Conservation (phyloP, 2,329 filamentous ascomycete species). For the Scedosporium apiospermum region DNA sequence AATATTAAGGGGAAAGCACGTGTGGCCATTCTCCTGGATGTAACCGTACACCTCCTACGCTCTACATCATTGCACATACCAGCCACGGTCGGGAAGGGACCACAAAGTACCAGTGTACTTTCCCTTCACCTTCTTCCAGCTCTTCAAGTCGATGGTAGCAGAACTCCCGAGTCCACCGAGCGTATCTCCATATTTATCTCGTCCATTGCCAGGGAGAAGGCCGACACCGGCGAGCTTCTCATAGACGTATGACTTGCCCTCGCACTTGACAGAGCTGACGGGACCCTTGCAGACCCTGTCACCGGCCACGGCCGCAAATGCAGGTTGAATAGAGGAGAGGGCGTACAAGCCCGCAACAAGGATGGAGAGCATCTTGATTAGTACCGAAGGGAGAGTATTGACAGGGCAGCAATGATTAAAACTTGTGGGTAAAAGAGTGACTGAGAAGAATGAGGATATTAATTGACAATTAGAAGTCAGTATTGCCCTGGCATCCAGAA, state of each 20-base stretch:
- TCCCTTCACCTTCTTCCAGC: constrained; percentile 32
- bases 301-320: not conserved
- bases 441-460: not conserved
- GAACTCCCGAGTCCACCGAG: constrained; percentile 47
- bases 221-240: constrained; percentile 59
- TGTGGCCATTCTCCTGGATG: too few species aligned
- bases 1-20: not conserved
- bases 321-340: not conserved
- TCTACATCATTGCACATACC: constrained; percentile 23
- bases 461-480: too few species aligned
- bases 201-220: constrained; percentile 42
- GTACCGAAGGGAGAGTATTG: not conserved
- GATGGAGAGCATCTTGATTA: not conserved
- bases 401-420: not conserved
- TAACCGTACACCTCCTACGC: too few species aligned
- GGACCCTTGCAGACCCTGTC: not conserved
- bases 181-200: constrained; percentile 61
- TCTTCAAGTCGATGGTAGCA: constrained; percentile 43
- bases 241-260: constrained; percentile 55
- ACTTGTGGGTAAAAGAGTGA: not conserved
- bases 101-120: constrained; percentile 54
- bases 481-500: too few species aligned
- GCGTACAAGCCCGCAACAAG: not conserved
- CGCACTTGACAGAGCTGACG: constrained; percentile 30
- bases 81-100: constrained; percentile 58